A percentile compares a stretch with the other conserved stretches of the same genome.
Evolutionary conservation across 2,329 filamentous ascomycete species (phyloP).

Genomic region (Colletotrichum sojae): DNA sequence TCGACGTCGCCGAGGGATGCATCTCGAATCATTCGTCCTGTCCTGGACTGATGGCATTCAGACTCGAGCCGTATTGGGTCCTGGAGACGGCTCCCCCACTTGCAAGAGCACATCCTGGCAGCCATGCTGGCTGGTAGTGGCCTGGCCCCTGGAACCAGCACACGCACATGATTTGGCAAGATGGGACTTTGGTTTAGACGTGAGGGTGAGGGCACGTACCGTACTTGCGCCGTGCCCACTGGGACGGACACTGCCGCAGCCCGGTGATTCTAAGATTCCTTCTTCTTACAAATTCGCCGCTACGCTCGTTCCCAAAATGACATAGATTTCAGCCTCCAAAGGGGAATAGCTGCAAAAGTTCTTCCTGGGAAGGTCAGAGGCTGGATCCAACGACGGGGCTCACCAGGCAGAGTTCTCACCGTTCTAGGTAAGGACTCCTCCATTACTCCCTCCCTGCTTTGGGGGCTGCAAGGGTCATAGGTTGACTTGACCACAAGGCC

Average conservation of each 20-base stretch:
- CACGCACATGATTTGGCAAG: constrained; percentile 38
- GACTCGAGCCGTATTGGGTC: constrained; percentile 3
- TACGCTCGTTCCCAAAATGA: neutral
- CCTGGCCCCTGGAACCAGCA: constrained; percentile 1
- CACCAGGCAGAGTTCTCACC: constrained; percentile 25
- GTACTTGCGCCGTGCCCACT: constrained; percentile 2
- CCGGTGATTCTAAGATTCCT: neutral
- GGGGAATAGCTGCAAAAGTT: constrained; percentile 32
- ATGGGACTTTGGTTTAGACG: constrained; percentile 38
- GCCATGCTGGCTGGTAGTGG: constrained; percentile 15
- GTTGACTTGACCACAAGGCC: constrained; percentile 19
- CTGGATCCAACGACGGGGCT: constrained; percentile 20
- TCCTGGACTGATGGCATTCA: constrained; percentile 26
- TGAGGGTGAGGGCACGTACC: neutral
- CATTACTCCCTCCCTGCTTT: constrained; percentile 24
- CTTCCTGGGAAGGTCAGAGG: constrained; percentile 17
- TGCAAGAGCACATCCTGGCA: constrained; percentile 16
- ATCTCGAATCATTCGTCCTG: neutral
- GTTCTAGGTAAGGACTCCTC: constrained; percentile 16
- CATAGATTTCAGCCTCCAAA: constrained; percentile 10
- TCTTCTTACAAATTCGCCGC: constrained; percentile 7
- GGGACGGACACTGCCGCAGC: constrained; percentile 2
- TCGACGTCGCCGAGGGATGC: neutral
- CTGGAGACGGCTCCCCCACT: neutral
- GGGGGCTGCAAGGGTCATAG: constrained; percentile 24